Base-by-base conservation (phyloP, 768 basidiomycete species). In the Rhizopogon vulgaris region DNA sequence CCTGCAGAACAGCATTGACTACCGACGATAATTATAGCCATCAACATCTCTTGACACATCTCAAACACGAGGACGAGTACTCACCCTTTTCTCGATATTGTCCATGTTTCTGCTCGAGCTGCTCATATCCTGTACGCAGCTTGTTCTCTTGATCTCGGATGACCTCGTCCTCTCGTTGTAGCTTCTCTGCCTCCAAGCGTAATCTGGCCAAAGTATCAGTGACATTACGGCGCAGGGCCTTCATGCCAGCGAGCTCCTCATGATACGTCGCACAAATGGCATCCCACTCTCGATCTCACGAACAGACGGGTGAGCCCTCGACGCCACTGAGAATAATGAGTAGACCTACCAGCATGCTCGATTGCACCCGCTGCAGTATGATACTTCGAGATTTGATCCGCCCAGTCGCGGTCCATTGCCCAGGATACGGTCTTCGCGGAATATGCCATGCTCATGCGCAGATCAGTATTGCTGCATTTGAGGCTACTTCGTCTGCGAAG, bases 351-450 rank as follows among this genome's bases (percentile, higher is more conserved):
- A 7, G 69, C 66, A 52, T 66, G 64, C 39, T 77, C 75, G 2
- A 72, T 69, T 51, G 73, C 69, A 49, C 70, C 70, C 18, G 73
- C 61, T 10, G 69, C 67, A 51, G 70, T 63, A 15, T 73, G 66
- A 52, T 74, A 75, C 54, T 78, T 78, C 34, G 74, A 71, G 52
- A 84, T 71, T 57, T 83, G 81, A 7, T 74, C 74, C 25, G 75
- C 72, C 69, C 82, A 75, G 49, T 83, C 83, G 11, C 73, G 76
- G 53, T 83, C 78, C 67, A 85, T 86, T 24, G 86, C 85, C 85
- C 85, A 88, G 36, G 85, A 84, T 7, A 88, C 85, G 5, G 79
- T 78, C 68, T 88, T 88, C 15, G 74, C 66, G 27, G 80, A 70
- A 54, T 83, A 80, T 32, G 65, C 69, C 56, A 73, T 59, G 38